A percentile compares a stretch with the other conserved stretches of the same genome.
Evolutionary conservation across 2,329 filamentous ascomycete species (phyloP).

Genomic region (Decorospora gaudefroyi): DNA sequence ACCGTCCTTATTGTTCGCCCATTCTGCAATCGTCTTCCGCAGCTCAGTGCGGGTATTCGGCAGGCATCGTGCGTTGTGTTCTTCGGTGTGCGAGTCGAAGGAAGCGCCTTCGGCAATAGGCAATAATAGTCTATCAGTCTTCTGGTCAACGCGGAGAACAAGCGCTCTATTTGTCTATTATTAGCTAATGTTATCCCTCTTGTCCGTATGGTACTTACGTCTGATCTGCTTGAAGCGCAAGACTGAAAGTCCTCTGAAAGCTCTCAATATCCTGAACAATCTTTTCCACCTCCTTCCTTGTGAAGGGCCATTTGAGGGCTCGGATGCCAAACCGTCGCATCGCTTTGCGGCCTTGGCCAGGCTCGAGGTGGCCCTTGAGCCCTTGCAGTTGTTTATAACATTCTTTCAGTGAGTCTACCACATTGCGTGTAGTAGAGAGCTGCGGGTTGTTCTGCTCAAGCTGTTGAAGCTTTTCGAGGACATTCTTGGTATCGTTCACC

Average conservation of each 20-base stretch:
- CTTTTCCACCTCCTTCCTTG: constrained; percentile 43
- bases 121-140: constrained; percentile 20
- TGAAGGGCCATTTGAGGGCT: constrained; percentile 50
- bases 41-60: constrained; percentile 30
- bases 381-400: constrained; percentile 18
- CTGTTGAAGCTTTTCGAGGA: constrained; percentile 31
- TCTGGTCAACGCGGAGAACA: constrained; percentile 14
- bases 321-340: constrained; percentile 44
- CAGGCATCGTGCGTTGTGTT: constrained; percentile 28
- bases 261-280: constrained; percentile 31
- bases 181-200: constrained; percentile 8
- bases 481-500: constrained; percentile 27
- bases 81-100: constrained; percentile 19
- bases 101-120: constrained; percentile 21
- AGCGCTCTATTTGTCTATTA: constrained; percentile 7
- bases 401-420: constrained; percentile 25
- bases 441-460: constrained; percentile 32
- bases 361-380: constrained; percentile 19
- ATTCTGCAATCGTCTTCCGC: constrained; percentile 27
- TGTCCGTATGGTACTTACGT: constrained; percentile 33
- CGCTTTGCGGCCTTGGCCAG: constrained; percentile 24
- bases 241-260: constrained; percentile 34
- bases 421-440: constrained; percentile 32
- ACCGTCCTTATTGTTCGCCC: constrained; percentile 19
- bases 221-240: constrained; percentile 45